phyloP scores from a whole-genome alignment of 2,329 filamentous ascomycete genomes.

The Cordyceps javanica region DNA sequence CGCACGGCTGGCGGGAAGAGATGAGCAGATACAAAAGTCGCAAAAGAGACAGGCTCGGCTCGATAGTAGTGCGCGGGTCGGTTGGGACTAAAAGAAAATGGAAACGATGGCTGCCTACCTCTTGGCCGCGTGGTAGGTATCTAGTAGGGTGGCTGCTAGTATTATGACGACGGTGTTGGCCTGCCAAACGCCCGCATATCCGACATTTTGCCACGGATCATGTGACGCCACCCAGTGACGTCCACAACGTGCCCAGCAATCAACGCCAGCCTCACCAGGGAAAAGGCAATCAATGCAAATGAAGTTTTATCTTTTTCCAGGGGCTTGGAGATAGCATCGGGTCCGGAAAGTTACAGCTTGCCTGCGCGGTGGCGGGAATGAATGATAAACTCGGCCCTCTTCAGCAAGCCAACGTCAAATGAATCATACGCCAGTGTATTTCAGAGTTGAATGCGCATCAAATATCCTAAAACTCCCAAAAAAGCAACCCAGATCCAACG shows the following conservation, averaged over 20 bases:
- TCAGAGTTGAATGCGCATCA: not conserved
- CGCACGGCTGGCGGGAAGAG: not conserved
- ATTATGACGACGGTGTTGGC: conserved; percentile 23
- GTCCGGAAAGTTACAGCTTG: not conserved
- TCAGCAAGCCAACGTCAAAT: not conserved
- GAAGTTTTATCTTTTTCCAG: not conserved
- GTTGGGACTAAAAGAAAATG: not conserved
- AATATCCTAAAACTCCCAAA: conserved; percentile 8
- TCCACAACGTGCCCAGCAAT: conserved; percentile 6
- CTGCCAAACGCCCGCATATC: conserved; percentile 17
- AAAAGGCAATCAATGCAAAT: not conserved
- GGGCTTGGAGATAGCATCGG: not conserved
- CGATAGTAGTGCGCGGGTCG: not conserved
- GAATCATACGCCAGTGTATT: not conserved
- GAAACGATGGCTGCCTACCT: conserved; percentile 1
- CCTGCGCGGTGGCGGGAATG: not conserved
- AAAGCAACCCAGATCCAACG: conserved; percentile 9
- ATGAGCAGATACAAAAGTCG: not conserved
- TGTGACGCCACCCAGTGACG: conserved; percentile 25
- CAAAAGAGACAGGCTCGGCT: not conserved
- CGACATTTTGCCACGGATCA: conserved; percentile 25
- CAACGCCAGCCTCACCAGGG: not conserved
- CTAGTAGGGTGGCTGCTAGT: conserved; percentile 1
- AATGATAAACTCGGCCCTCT: not conserved
- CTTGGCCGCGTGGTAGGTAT: conserved; percentile 2